These are phyloP conservation scores for Hericium erinaceus DNA, from an alignment of 768 basidiomycete species.

Conservation along the genomic window DNA sequence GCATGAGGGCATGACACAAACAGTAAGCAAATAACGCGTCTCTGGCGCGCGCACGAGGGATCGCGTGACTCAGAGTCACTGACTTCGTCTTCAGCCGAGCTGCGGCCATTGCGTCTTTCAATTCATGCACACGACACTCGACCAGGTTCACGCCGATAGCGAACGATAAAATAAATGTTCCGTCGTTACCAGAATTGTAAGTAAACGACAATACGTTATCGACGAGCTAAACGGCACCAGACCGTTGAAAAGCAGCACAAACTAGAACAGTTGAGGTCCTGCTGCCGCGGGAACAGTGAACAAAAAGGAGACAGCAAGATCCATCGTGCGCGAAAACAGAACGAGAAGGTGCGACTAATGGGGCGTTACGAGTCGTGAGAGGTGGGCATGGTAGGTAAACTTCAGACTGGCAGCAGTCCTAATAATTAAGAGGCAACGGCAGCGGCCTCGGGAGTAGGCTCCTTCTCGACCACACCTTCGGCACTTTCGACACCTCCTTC, in stretches of 20 bases:
- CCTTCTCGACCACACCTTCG: conserved; percentile 9
- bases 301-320: conserved; percentile 18
- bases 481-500: neutral
- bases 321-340: neutral
- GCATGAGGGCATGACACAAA: neutral
- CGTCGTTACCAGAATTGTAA: neutral
- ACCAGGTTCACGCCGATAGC: neutral
- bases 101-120: neutral
- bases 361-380: conserved; percentile 13
- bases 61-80: neutral
- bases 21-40: neutral
- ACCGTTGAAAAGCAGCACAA: conserved; percentile 23
- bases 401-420: neutral
- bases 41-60: neutral
- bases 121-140: neutral
- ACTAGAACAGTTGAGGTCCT: conserved; percentile 19
- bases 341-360: conserved; percentile 5
- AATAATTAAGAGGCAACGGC: conserved; percentile 11
- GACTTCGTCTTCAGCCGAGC: neutral
- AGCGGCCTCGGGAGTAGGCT: conserved; percentile 11
- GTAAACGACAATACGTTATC: conserved; percentile 15
- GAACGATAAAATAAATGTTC: neutral
- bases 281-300: conserved; percentile 9
- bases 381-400: conserved; percentile 1
- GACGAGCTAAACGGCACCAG: conserved; percentile 35